phyloP scores from a whole-genome alignment of 805 yeast species.

The Myxozyma vanderwaltii region DNA sequence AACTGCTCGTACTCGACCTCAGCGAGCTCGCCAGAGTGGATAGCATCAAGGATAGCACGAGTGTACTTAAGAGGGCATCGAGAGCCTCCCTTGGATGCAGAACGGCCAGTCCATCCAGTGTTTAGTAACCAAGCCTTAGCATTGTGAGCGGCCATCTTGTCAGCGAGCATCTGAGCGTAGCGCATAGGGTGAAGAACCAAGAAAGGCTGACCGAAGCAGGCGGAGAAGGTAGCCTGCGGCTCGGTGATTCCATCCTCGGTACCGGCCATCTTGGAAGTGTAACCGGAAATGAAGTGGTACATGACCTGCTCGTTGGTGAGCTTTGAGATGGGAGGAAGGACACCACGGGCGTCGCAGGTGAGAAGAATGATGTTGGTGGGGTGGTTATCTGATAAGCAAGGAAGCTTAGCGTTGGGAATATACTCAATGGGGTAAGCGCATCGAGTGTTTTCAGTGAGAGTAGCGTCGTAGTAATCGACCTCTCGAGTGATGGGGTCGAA shows the following conservation, averaged over 20 bases:
- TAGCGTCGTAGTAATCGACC: conserved; percentile 80
- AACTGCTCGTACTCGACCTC: conserved; percentile 79
- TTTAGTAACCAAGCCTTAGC: conserved; percentile 95
- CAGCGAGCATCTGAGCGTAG: conserved; percentile 93
- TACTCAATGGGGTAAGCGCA: conserved; percentile 98
- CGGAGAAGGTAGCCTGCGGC: conserved; percentile 96
- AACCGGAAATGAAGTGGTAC: conserved; percentile 98
- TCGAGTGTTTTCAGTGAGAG: conserved; percentile 95
- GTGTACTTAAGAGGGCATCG: conserved; percentile 98
- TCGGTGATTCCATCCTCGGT: conserved; percentile 98
- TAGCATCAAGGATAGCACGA: conserved; percentile 91
- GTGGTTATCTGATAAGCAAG: conserved; percentile 86
- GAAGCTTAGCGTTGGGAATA: conserved; percentile 94
- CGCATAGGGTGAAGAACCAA: conserved; percentile 96
- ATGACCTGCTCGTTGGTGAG: conserved; percentile 93
- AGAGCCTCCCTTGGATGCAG: conserved; percentile 90
- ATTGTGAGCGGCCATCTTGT: conserved; percentile 83
- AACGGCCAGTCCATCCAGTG: conserved; percentile 98
- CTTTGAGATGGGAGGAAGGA: conserved; percentile 93
- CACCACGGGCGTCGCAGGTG: conserved; percentile 98
- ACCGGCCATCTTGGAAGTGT: conserved; percentile 99
- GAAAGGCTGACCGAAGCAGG: conserved; percentile 99
- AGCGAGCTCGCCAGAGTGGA: conserved; percentile 85
- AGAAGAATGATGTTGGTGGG: conserved; percentile 89
- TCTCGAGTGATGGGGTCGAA: conserved; percentile 76